Percentiles rank a stretch among this genome's conserved stretches.
phyloP scores from a whole-genome alignment of 2,329 filamentous ascomycete species.

The Mycocentrospora acerina region DNA sequence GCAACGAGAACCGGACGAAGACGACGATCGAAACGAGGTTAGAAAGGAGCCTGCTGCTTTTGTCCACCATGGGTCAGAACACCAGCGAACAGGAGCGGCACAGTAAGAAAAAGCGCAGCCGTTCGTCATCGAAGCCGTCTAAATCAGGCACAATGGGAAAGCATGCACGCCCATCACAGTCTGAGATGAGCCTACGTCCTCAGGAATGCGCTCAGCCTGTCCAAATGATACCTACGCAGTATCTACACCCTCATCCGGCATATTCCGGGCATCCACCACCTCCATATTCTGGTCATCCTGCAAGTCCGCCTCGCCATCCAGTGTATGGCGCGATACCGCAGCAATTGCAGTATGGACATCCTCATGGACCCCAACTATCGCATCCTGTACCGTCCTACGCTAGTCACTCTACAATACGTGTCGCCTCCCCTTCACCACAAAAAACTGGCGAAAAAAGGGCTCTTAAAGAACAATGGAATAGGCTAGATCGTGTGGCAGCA shows the following conservation, averaged over 20 bases:
- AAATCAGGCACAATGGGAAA: constrained; percentile 2
- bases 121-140: constrained; percentile 6
- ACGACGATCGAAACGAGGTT: no score
- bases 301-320: constrained; percentile 17
- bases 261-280: constrained; percentile 8
- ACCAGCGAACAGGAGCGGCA: neutral
- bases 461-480: constrained; percentile 32
- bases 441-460: constrained; percentile 20
- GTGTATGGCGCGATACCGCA: constrained; percentile 25
- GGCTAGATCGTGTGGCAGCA: constrained; percentile 30
- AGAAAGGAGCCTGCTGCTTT: no score
- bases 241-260: constrained; percentile 9
- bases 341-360: constrained; percentile 12
- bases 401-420: constrained; percentile 21
- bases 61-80: no score
- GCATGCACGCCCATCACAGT: constrained; percentile 5
- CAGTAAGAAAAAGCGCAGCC: constrained; percentile 5
- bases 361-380: constrained; percentile 16
- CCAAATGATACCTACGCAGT: constrained; percentile 14
- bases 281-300: constrained; percentile 11
- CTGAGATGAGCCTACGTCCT: constrained; percentile 1
- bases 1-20: no score
- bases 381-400: constrained; percentile 18
- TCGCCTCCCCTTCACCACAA: constrained; percentile 21
- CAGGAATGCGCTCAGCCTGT: constrained; percentile 7